Conservation (phyloP, 202 grass and related monocot species). For the Schoenoplectus tabernaemontani region DNA sequence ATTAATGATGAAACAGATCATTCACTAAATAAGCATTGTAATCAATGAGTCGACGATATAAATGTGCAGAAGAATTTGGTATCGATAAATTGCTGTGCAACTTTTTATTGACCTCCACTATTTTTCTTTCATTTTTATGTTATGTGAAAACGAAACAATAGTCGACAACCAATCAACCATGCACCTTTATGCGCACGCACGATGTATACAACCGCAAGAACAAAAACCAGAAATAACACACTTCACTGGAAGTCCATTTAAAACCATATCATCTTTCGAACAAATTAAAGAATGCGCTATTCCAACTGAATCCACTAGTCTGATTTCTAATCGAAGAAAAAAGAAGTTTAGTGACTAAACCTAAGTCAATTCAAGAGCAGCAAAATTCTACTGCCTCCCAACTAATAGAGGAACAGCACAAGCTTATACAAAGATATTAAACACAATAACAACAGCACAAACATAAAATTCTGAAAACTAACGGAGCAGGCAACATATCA, state of each 20-base stretch:
- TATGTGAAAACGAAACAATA: too few relatives aligned
- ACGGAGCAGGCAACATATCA: constrained; percentile 74
- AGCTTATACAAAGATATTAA: constrained; percentile 59
- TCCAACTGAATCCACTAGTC: constrained; percentile 71
- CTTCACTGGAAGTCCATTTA: background rate
- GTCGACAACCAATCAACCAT: too few relatives aligned
- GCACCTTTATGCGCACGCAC: background rate
- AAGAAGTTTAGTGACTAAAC: constrained; percentile 36
- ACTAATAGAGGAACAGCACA: constrained; percentile 40
- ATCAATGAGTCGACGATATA: too few relatives aligned
- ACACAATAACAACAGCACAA: constrained; percentile 52
- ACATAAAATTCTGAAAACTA: constrained; percentile 60
- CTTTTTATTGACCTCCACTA: too few relatives aligned
- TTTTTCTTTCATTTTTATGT: too few relatives aligned
- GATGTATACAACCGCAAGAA: background rate
- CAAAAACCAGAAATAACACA: background rate
- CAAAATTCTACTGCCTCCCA: constrained; percentile 46
- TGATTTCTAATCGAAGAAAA: constrained; percentile 39
- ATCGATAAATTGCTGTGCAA: too few relatives aligned
- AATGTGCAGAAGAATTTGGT: too few relatives aligned
- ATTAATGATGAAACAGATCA: too few relatives aligned
- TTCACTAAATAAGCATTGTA: too few relatives aligned
- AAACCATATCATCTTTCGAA: constrained; percentile 33
- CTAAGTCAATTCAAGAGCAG: constrained; percentile 31
- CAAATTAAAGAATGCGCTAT: constrained; percentile 93